phyloP scores from a whole-genome alignment of 805 yeast genomes.

The Teunomyces tritomae region DNA sequence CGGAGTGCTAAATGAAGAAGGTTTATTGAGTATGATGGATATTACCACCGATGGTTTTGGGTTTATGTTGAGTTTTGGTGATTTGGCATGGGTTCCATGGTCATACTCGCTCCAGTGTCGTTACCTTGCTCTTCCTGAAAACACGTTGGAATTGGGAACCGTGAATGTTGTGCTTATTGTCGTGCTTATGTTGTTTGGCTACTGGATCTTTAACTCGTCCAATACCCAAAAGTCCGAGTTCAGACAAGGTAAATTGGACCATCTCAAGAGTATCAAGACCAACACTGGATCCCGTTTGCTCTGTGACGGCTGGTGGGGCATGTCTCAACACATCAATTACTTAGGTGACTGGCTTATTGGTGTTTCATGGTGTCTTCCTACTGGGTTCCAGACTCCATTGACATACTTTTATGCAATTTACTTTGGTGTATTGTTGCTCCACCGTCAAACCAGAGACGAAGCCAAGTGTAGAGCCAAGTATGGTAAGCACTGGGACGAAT shows the following conservation, averaged over 20 bases:
- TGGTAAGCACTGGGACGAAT: conserved; percentile 81
- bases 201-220: conserved; percentile 77
- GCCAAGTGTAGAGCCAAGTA: conserved; percentile 85
- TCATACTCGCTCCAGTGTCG: conserved; percentile 85
- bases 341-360: conserved; percentile 95
- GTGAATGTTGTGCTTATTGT: conserved; percentile 40
- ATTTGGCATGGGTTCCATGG: conserved; percentile 88
- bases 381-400: conserved; percentile 76
- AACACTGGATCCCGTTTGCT: conserved; percentile 75
- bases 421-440: conserved; percentile 78
- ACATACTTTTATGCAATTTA: conserved; percentile 86
- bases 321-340: conserved; percentile 90
- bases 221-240: conserved; percentile 84
- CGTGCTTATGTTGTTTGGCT: conserved; percentile 58
- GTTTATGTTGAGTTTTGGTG: conserved; percentile 94
- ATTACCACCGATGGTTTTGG: conserved; percentile 97
- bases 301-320: conserved; percentile 95
- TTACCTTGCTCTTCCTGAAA: conserved; percentile 57
- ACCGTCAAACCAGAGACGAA: conserved; percentile 90
- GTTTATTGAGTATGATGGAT: conserved; percentile 91
- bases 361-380: conserved; percentile 87
- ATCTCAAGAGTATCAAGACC: conserved; percentile 61
- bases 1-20: conserved; percentile 89
- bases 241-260: conserved; percentile 69
- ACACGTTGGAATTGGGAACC: conserved; percentile 54